A percentile compares a stretch with the other conserved stretches of the same genome.
These are phyloP conservation scores for Fragilaria radians DNA, from an alignment of 108 stramenopile species.

Conservation along the genomic window DNA sequence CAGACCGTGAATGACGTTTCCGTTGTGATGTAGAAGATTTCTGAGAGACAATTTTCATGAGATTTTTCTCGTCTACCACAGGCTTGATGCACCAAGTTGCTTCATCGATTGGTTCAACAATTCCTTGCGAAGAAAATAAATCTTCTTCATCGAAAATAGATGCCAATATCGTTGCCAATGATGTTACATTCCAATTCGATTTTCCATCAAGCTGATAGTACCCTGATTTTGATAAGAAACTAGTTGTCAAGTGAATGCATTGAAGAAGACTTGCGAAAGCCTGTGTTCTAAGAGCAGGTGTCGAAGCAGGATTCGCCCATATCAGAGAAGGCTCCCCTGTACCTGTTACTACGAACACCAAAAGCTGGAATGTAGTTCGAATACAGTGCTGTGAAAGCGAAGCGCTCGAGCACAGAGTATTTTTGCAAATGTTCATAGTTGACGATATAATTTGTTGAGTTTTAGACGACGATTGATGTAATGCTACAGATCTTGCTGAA, in stretches of 20 bases:
- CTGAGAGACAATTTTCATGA: neutral
- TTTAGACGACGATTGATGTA: neutral
- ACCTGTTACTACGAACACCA: slow-evolving; percentile 51
- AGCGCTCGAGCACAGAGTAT: slow-evolving; percentile 48
- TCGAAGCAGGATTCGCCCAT: slow-evolving; percentile 76
- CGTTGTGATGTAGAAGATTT: neutral
- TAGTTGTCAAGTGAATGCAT: slow-evolving; percentile 48
- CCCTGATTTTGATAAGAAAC: slow-evolving; percentile 60
- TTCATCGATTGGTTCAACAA: neutral
- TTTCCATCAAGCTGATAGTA: slow-evolving; percentile 63
- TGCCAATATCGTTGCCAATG: slow-evolving; percentile 32
- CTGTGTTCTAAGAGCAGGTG: slow-evolving; percentile 67
- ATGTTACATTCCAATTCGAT: slow-evolving; percentile 50
- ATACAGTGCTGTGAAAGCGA: slow-evolving; percentile 50
- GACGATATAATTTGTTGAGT: neutral
- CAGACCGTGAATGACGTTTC: neutral
- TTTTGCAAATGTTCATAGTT: slow-evolving; percentile 46
- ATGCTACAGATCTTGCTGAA: neutral
- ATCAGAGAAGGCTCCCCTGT: slow-evolving; percentile 54
- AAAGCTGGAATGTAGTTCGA: slow-evolving; percentile 47
- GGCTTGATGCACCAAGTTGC: neutral
- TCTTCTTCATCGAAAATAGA: slow-evolving; percentile 64
- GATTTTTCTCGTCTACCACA: neutral
- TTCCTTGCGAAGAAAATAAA: slow-evolving; percentile 17
- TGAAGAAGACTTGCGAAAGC: slow-evolving; percentile 72